Evolutionary conservation across 371 early-diverging fungal genomes (phyloP), one percentile per base, ranked within the genome.

Genomic region (Choanephora cucurbitarum): DNA sequence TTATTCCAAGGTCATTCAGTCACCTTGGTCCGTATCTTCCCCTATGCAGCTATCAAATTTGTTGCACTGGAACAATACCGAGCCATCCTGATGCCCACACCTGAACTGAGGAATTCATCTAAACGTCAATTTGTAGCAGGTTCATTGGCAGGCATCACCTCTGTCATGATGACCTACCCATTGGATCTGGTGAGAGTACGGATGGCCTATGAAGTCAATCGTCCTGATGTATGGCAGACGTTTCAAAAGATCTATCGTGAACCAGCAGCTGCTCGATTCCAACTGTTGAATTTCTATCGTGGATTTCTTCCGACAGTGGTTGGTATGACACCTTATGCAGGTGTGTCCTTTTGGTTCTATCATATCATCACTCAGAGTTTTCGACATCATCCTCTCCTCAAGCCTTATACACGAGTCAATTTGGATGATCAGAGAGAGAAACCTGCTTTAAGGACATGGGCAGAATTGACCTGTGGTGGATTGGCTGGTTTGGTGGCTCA

Each of bases 321-420:
- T 52, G 96, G 96, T 8, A 94, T 96, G 80, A 78, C 95, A 17
- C 97, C 97, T 5, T 96, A 96, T 64, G 96, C 94, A 14, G 97
- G 97, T 32, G 90, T 89, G 4, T 86, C 92, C 7, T 91, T 93
- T 66, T 84, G 82, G 55, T 80, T 80, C 6, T 87, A 92, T 64
- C 84, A 90, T 61, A 65, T 75, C 19, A 51, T 85, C 14, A 81
- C 78, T 15, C 62, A 82, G 18, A 65, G 83, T 47, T 83, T 75
- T 28, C 79, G 82, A 19, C 73, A 66, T 10, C 53, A 77, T 31
- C 69, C 77, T 33, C 49, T 66, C 1, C 53, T 54, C 0, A 45
- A 57, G n/a, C 64, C 75, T 15, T 67, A 67, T 49, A 58, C 64
- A 17, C 62, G 66, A 5, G 44, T 32, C 6, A 55, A 66, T 9